Evolutionary conservation across 2,329 filamentous ascomycete species (phyloP).

Genomic region (Exutisphaerella laricina): DNA sequence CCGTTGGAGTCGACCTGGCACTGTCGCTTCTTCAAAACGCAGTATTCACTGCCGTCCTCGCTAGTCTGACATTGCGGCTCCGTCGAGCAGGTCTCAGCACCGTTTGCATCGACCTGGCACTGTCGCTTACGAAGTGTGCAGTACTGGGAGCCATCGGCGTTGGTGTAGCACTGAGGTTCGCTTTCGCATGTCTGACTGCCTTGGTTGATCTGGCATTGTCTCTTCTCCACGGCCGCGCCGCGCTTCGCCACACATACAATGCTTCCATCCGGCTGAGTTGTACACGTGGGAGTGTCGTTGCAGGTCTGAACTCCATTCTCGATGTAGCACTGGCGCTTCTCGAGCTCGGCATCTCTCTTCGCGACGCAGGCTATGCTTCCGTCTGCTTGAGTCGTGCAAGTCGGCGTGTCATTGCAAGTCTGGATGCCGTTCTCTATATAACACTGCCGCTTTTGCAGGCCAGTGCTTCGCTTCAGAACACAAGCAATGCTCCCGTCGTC

Average conservation of each 20-base stretch:
- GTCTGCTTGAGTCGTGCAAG: slow-evolving; percentile 8
- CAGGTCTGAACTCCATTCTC: slow-evolving; percentile 10
- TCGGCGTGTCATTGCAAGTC: slow-evolving; percentile 11
- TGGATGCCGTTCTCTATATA: slow-evolving; percentile 11
- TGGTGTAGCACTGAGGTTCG: neutral
- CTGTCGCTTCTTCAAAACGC: slow-evolving; percentile 6
- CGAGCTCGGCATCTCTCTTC: slow-evolving; percentile 6
- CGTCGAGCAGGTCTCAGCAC: slow-evolving; percentile 4
- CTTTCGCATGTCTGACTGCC: slow-evolving; percentile 5
- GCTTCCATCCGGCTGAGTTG: slow-evolving; percentile 5
- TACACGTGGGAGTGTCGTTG: slow-evolving; percentile 8
- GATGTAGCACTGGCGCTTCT: slow-evolving; percentile 11
- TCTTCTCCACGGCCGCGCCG: slow-evolving; percentile 1
- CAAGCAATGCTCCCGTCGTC: slow-evolving; percentile 11
- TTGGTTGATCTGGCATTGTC: slow-evolving; percentile 7
- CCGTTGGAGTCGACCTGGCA: neutral
- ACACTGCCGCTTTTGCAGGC: slow-evolving; percentile 14
- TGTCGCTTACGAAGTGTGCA: slow-evolving; percentile 9
- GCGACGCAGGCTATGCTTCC: slow-evolving; percentile 10
- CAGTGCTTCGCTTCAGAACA: slow-evolving; percentile 8
- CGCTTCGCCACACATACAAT: slow-evolving; percentile 6
- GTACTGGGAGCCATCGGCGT: slow-evolving; percentile 1
- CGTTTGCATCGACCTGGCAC: slow-evolving; percentile 9
- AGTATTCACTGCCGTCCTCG: slow-evolving; percentile 8
- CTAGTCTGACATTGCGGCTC: slow-evolving; percentile 2